Conservation (phyloP, 73 alveolate genomes). For the Uronychia setigera region DNA sequence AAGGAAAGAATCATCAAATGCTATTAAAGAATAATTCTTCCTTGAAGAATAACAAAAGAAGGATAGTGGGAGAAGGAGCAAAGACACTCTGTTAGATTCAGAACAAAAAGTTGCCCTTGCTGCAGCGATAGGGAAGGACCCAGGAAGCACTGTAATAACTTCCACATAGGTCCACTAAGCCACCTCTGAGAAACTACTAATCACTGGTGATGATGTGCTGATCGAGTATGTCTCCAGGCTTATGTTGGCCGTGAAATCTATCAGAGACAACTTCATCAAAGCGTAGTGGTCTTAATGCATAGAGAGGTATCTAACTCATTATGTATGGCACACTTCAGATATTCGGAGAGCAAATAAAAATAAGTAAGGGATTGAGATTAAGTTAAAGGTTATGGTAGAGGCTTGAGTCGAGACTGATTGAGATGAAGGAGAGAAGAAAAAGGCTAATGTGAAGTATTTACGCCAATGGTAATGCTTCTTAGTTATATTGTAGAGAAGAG, state of each 20-base stretch:
- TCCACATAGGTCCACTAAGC: no score
- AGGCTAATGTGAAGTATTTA: constrained; percentile 47
- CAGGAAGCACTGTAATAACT: no score
- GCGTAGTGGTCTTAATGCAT: constrained; percentile 42
- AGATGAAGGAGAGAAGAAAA: constrained; percentile 75
- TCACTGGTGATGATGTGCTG: constrained; percentile 82
- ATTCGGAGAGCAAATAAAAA: constrained; percentile 45
- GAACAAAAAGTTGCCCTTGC: no score
- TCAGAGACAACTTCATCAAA: constrained; percentile 43
- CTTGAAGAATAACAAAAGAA: no score
- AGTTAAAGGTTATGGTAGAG: constrained; percentile 35
- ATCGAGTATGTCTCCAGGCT: constrained; percentile 72
- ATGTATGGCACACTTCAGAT: constrained; percentile 71
- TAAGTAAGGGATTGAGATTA: background rate
- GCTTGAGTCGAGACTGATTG: constrained; percentile 64
- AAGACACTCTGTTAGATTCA: no score
- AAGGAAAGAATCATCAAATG: no score
- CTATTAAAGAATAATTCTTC: no score
- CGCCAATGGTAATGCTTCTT: constrained; percentile 33
- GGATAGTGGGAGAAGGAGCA: no score
- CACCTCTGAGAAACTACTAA: constrained; percentile 69
- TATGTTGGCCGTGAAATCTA: constrained; percentile 52
- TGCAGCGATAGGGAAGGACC: no score
- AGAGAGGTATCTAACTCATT: constrained; percentile 65
- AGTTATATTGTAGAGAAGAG: background rate